Conservation (phyloP, 176 grass and related monocot genomes). For the Juncus inflexus region DNA sequence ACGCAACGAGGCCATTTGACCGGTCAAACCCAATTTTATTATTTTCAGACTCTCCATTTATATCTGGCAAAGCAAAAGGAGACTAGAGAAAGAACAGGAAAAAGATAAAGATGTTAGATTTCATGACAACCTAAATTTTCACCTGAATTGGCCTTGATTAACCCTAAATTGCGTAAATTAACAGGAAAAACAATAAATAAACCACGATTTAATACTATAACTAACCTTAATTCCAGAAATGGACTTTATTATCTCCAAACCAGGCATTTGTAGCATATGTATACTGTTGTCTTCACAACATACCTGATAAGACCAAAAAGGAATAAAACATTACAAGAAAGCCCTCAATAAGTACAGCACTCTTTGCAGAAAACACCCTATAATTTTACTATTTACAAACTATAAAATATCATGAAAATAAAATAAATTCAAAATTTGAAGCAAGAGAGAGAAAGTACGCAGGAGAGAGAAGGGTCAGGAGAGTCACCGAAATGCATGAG, state of each 20-base stretch:
- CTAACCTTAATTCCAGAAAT: constrained; percentile 92
- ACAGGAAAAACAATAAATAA: no score
- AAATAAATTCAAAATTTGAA: constrained; percentile 10
- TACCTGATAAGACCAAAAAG: constrained; percentile 44
- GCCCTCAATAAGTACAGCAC: background rate
- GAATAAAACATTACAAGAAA: background rate
- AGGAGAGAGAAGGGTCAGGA: constrained; percentile 85
- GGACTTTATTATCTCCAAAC: constrained; percentile 83
- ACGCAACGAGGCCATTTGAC: constrained; percentile 54
- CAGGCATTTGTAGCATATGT: constrained; percentile 85
- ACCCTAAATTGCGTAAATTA: no score
- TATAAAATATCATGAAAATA: constrained; percentile 11
- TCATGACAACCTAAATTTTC: no score
- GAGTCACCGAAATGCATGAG: constrained; percentile 82
- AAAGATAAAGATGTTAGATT: background rate
- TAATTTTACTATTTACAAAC: background rate
- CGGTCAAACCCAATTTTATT: constrained; percentile 56
- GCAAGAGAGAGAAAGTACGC: constrained; percentile 34
- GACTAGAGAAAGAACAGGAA: constrained; percentile 39
- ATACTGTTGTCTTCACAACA: constrained; percentile 74
- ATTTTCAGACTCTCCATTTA: constrained; percentile 15
- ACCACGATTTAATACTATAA: background rate
- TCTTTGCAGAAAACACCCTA: background rate
- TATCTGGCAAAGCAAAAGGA: constrained; percentile 35
- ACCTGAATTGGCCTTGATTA: no score